Base-by-base conservation (phyloP, 148 eudicot species). In the Nepenthes gracilis region DNA sequence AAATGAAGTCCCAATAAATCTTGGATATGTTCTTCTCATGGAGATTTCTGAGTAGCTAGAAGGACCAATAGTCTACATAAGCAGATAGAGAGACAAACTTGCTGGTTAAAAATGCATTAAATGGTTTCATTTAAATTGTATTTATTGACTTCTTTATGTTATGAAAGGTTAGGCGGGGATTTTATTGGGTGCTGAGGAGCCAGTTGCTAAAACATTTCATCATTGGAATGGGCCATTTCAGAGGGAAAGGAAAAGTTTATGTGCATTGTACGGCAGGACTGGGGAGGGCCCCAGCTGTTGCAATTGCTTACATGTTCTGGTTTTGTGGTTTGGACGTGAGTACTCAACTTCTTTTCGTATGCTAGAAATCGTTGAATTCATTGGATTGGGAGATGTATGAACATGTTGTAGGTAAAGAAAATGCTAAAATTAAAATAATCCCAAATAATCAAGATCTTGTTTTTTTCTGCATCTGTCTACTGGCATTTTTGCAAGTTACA, bases 231-330 rank as follows among this genome's bases (percentile, higher is more conserved):
- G 85, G 97, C 90, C 45, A 70, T 91, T 67, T 85, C 86, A 14
- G 88, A 91, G 63, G 90, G 2, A 87, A 81, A 61, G 97, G 96
- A 71, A 85, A 75, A 79, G 85, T 81, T 2, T 91, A 91, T 43
- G 85, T 91, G 58, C 96, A 91, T 70, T 91, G 97, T 75, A 87
- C 97, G 11, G 97, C 97, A 48, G 97, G 97, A 67, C 74, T 91
- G 47, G 97, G 97, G 33, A 82, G 97, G 64, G 96, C 97, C n/a
- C 97, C 97, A 47, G 97, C 96, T 58, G 85, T 85, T 70, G 84
- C 93, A 4, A 83, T 91, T 66, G 85, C 97, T 48, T 87, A 91
- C 73, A 83, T 91, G 87, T 91, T 83, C 81, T 91, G 97, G 97
- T 91, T 91, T 48, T 72, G 81, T 61, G 82, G 66, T 64, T 87